These are phyloP conservation scores for Rutstroemia sp. DNA, from an alignment of 2,329 filamentous ascomycete species.

Conservation along the genomic window DNA sequence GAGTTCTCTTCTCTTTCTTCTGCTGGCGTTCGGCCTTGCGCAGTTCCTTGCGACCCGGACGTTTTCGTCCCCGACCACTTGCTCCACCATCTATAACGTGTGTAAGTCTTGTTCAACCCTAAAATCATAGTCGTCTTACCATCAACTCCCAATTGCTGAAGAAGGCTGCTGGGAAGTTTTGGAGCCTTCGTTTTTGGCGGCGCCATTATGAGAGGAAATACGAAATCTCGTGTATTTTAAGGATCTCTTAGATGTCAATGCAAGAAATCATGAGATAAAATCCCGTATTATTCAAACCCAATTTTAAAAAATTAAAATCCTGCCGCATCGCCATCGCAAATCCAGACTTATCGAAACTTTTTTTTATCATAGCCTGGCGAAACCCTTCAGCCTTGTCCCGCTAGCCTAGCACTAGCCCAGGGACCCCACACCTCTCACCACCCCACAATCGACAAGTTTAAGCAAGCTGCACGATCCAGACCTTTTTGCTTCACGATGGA, in stretches of 20 bases:
- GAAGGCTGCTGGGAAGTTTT: constrained; percentile 36
- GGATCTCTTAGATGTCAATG: background rate
- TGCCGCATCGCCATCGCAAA: too few relatives aligned
- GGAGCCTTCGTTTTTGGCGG: constrained; percentile 31
- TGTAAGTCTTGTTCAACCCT: constrained; percentile 1
- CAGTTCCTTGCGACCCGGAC: constrained; percentile 26
- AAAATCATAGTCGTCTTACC: constrained; percentile 13
- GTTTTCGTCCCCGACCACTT: constrained; percentile 19
- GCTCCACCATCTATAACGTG: background rate
- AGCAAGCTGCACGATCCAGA: constrained; percentile 13
- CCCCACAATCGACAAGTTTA: constrained; percentile 14
- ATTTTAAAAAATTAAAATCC: too few relatives aligned
- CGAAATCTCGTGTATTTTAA: background rate
- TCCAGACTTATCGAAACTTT: constrained; percentile 1
- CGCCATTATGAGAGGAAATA: constrained; percentile 15
- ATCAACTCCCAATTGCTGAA: constrained; percentile 37
- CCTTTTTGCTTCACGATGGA: constrained; percentile 33
- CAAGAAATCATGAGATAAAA: too few relatives aligned
- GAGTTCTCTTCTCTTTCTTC: constrained; percentile 20
- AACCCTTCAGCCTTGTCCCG: constrained; percentile 1
- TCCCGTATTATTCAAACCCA: too few relatives aligned
- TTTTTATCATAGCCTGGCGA: background rate
- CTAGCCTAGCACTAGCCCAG: background rate
- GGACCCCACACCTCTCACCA: constrained; percentile 11
- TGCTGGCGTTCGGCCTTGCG: constrained; percentile 27